These are phyloP conservation scores for Ophiostoma angusticollis DNA, from an alignment of 2,329 filamentous ascomycete species.

Conservation along the genomic window DNA sequence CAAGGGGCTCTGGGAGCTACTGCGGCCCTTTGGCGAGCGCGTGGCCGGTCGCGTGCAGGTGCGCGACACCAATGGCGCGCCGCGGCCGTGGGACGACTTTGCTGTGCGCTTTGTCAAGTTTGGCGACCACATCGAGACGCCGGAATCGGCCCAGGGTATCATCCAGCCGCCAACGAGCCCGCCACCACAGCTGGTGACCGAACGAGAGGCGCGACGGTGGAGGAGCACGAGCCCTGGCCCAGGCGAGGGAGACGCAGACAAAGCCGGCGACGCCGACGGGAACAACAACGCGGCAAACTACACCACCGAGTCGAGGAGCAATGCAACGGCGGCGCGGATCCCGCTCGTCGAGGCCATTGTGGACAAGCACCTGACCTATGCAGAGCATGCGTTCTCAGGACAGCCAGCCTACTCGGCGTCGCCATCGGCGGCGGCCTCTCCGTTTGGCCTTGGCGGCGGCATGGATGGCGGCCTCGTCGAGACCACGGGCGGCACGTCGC, in stretches of 20 bases:
- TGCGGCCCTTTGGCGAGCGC: slow-evolving; percentile 82
- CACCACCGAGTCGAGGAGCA: slow-evolving; percentile 9
- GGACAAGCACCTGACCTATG: slow-evolving; percentile 63
- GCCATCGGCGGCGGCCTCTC: too few relatives aligned
- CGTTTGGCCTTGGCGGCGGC: too few relatives aligned
- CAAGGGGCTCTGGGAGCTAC: slow-evolving; percentile 67
- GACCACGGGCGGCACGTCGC: slow-evolving; percentile 53
- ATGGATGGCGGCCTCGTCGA: slow-evolving; percentile 29
- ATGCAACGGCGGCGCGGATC: slow-evolving; percentile 32
- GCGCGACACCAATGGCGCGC: slow-evolving; percentile 76
- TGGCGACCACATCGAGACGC: slow-evolving; percentile 42
- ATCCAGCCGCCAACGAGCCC: slow-evolving; percentile 17
- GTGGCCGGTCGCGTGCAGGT: slow-evolving; percentile 81
- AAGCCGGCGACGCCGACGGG: background rate
- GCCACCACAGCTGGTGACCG: slow-evolving; percentile 3
- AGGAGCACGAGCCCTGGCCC: background rate
- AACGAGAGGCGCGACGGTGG: background rate
- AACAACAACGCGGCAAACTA: slow-evolving; percentile 10
- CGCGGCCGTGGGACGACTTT: slow-evolving; percentile 77
- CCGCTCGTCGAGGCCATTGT: slow-evolving; percentile 68
- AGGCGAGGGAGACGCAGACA: slow-evolving; percentile 1
- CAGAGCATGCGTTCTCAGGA: slow-evolving; percentile 46
- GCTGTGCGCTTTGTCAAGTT: slow-evolving; percentile 73
- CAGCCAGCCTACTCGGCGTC: too few relatives aligned
- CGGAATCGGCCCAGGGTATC: slow-evolving; percentile 27